phyloP scores from a whole-genome alignment of 495 filamentous ascomycete genomes.

The Podospora fimiseda region DNA sequence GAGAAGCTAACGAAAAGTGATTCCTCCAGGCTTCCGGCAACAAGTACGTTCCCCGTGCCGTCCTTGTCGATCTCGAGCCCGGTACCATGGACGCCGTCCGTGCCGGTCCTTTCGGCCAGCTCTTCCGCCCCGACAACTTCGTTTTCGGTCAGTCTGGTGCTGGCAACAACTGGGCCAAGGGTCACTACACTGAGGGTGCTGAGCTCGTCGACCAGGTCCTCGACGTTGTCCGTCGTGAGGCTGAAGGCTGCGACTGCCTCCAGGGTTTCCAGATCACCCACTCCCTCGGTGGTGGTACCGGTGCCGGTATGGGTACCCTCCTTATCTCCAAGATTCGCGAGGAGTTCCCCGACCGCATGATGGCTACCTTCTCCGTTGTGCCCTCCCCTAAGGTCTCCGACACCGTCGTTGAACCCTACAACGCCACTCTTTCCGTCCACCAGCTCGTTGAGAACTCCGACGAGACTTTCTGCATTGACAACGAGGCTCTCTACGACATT shows the following conservation, averaged over 20 bases:
- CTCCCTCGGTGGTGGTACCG: constrained; percentile 99
- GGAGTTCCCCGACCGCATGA: constrained; percentile 99
- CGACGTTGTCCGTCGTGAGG: constrained; percentile 98
- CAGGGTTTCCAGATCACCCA: constrained; percentile 99
- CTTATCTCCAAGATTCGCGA: constrained; percentile 99
- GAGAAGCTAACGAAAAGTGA: constrained; percentile 2
- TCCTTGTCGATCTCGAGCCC: constrained; percentile 98
- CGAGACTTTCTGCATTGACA: constrained; percentile 99
- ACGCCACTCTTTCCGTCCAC: constrained; percentile 97
- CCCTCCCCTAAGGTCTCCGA: constrained; percentile 99
- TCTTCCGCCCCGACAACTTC: constrained; percentile 99
- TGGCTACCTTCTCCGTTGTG: constrained; percentile 99
- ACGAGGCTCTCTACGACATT: constrained; percentile 99
- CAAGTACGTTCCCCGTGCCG: constrained; percentile 99
- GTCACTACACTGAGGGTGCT: constrained; percentile 99
- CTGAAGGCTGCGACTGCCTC: constrained; percentile 98
- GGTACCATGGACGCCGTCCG: constrained; percentile 99
- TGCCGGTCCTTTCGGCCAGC: constrained; percentile 96
- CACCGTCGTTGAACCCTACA: constrained; percentile 99
- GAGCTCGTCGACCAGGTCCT: constrained; percentile 98
- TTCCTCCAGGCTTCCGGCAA: constrained; percentile 71
- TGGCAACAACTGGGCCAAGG: constrained; percentile 99
- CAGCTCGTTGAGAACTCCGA: constrained; percentile 99
- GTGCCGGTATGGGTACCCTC: constrained; percentile 99
- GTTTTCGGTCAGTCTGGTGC: constrained; percentile 99